These are phyloP conservation scores for Coprinellus aureogranulatus DNA, from an alignment of 768 basidiomycete species.

Conservation along the genomic window DNA sequence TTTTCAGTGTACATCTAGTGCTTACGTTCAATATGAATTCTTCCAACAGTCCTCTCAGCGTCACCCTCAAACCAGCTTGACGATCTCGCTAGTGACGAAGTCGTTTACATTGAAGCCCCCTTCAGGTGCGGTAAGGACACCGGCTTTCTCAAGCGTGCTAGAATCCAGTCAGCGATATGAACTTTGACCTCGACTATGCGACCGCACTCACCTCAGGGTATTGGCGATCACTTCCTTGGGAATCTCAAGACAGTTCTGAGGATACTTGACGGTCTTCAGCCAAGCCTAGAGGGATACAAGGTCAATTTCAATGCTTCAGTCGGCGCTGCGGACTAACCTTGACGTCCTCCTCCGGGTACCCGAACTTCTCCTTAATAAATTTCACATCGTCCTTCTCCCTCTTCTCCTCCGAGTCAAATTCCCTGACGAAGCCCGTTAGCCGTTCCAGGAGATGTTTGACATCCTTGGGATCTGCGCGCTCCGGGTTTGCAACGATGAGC, in stretches of 20 bases:
- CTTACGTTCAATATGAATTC: slow-evolving; percentile 4
- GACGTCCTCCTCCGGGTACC: slow-evolving; percentile 81
- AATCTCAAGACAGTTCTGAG: slow-evolving; percentile 61
- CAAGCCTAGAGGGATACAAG: slow-evolving; percentile 54
- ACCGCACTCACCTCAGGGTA: slow-evolving; percentile 59
- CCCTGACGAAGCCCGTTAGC: slow-evolving; percentile 63
- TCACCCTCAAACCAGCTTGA: slow-evolving; percentile 37
- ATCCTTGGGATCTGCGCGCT: slow-evolving; percentile 49
- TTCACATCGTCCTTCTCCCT: slow-evolving; percentile 60
- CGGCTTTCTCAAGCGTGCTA: slow-evolving; percentile 11
- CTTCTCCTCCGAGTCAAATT: slow-evolving; percentile 60
- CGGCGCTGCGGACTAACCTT: slow-evolving; percentile 38
- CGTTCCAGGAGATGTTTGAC: slow-evolving; percentile 59
- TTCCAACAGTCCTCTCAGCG: neutral
- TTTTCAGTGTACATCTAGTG: slow-evolving; percentile 1
- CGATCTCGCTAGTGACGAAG: slow-evolving; percentile 42
- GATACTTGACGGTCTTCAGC: slow-evolving; percentile 78
- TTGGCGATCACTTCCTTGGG: slow-evolving; percentile 62
- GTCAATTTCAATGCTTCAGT: neutral
- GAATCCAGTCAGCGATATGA: neutral
- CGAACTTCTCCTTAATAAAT: slow-evolving; percentile 77
- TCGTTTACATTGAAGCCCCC: slow-evolving; percentile 10
- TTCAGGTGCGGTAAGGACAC: slow-evolving; percentile 10
- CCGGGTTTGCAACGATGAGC: slow-evolving; percentile 84
- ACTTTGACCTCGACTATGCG: neutral